Evolutionary conservation across 495 filamentous ascomycete genomes (phyloP).

Genomic region (Hapsidospora chrysogenum): DNA sequence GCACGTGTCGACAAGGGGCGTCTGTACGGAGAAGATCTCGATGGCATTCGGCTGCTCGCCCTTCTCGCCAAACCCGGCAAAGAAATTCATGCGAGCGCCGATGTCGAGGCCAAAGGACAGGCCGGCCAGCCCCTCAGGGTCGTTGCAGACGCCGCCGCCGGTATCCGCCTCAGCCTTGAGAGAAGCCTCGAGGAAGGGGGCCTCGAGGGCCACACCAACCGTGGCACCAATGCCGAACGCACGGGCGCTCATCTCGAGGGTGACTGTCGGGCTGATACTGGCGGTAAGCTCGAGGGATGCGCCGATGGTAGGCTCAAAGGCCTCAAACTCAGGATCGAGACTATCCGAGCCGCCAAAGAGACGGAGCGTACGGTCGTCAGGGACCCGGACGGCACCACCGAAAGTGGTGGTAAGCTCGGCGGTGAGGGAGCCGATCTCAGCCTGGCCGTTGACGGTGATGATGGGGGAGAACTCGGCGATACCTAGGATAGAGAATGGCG

Average conservation of each 20-base stretch:
- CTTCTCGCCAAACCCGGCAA: background rate
- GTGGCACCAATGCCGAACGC: conserved; percentile 1
- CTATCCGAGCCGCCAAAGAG: background rate
- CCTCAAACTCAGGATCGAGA: background rate
- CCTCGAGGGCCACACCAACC: background rate
- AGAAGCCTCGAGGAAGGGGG: background rate
- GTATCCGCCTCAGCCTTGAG: background rate
- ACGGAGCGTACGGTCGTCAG: conserved; percentile 1
- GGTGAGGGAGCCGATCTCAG: background rate
- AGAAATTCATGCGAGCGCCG: conserved; percentile 2
- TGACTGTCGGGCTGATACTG: background rate
- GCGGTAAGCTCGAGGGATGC: background rate
- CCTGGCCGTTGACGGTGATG: background rate
- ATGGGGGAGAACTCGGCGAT: conserved; percentile 1
- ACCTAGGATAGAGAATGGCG: background rate
- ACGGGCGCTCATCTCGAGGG: background rate
- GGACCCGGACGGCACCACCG: background rate
- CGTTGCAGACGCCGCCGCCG: background rate
- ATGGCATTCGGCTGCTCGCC: background rate
- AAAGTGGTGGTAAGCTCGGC: background rate
- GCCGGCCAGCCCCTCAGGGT: too few species aligned
- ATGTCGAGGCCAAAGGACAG: background rate
- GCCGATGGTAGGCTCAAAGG: background rate
- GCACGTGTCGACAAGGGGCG: too few species aligned
- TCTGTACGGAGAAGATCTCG: background rate